Conservation (phyloP, 352 stramenopile species). For the Phytophthora hibernalis region DNA sequence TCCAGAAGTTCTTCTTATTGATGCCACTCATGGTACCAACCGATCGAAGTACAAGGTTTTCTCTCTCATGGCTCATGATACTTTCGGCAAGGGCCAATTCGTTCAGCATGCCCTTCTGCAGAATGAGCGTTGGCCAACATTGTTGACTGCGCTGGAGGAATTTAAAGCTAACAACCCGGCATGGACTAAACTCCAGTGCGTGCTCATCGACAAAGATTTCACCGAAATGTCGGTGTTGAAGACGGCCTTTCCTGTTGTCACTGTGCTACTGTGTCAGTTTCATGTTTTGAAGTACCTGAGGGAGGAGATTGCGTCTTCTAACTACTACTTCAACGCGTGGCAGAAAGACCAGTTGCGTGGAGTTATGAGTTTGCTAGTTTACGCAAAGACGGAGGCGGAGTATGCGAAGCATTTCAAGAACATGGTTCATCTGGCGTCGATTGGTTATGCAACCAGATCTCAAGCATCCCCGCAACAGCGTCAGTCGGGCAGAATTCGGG, state of each 20-base stretch:
- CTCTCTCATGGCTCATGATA: constrained; percentile 25
- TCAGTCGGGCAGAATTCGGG: neutral
- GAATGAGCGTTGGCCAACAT: constrained; percentile 19
- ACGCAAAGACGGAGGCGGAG: neutral
- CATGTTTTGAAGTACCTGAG: constrained; percentile 35
- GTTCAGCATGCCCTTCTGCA: constrained; percentile 31
- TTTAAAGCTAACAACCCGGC: constrained; percentile 31
- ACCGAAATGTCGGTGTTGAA: constrained; percentile 26
- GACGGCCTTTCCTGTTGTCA: constrained; percentile 11
- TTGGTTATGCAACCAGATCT: neutral
- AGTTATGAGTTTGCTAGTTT: neutral
- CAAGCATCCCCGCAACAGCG: neutral
- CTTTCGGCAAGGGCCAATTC: constrained; percentile 36
- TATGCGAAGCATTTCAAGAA: neutral
- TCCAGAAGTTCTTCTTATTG: constrained; percentile 30
- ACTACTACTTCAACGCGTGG: constrained; percentile 18
- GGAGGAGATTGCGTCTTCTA: constrained; percentile 17
- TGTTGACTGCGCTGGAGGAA: constrained; percentile 15
- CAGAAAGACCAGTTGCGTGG: neutral
- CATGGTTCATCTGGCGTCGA: neutral
- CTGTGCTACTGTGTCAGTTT: constrained; percentile 41
- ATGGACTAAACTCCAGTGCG: constrained; percentile 21
- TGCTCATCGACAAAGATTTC: constrained; percentile 36
- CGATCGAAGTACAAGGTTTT: constrained; percentile 35
- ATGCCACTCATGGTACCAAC: constrained; percentile 33